phyloP scores from a whole-genome alignment of 805 yeast genomes.

The Lipomyces sp. region DNA sequence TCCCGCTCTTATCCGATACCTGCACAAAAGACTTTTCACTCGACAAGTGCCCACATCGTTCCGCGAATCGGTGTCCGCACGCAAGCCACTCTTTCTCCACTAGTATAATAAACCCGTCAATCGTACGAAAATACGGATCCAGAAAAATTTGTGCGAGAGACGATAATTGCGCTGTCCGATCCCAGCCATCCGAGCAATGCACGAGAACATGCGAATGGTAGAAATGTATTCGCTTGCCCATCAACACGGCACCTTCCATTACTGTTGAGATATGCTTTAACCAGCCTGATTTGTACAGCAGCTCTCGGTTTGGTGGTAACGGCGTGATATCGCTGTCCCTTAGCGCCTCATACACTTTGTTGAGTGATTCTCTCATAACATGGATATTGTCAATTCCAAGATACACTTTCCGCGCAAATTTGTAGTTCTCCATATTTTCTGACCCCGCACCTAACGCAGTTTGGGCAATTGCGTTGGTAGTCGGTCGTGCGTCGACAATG shows the following conservation, averaged over 20 bases:
- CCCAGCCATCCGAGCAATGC: slow-evolving; percentile 99
- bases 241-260: slow-evolving; percentile 73
- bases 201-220: slow-evolving; percentile 81
- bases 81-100: slow-evolving; percentile 95
- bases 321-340: slow-evolving; percentile 68
- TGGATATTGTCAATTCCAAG: slow-evolving; percentile 94
- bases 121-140: slow-evolving; percentile 87
- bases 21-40: slow-evolving; percentile 49
- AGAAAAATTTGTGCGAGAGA: slow-evolving; percentile 83
- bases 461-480: slow-evolving; percentile 95
- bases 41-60: slow-evolving; percentile 77
- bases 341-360: slow-evolving; percentile 63
- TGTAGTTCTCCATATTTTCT: slow-evolving; percentile 86
- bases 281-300: slow-evolving; percentile 77
- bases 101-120: slow-evolving; percentile 82
- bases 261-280: slow-evolving; percentile 69
- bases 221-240: slow-evolving; percentile 79
- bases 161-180: slow-evolving; percentile 87
- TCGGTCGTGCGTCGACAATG: slow-evolving; percentile 88
- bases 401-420: slow-evolving; percentile 70
- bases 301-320: slow-evolving; percentile 57
- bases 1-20: slow-evolving; percentile 29
- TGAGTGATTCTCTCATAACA: slow-evolving; percentile 85
- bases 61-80: slow-evolving; percentile 89
- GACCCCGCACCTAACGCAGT: slow-evolving; percentile 98